These are phyloP conservation scores for Pythium plurisporium DNA, from an alignment of 352 stramenopile species.

Conservation along the genomic window DNA sequence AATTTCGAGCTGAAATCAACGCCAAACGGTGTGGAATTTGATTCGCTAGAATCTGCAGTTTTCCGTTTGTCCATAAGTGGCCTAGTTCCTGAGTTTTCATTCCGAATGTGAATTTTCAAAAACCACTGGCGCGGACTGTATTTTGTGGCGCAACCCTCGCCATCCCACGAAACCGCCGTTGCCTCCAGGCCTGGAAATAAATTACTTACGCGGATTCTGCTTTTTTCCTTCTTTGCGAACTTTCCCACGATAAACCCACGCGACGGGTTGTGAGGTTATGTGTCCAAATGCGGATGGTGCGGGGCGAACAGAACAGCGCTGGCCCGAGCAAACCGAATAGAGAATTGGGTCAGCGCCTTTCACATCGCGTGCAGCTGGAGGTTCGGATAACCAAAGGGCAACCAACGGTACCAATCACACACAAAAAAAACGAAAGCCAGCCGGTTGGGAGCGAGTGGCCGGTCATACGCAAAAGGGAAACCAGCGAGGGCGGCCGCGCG, in stretches of 20 bases:
- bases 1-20: too few species aligned
- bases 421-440: constrained; percentile 16
- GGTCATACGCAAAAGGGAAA: constrained; percentile 8
- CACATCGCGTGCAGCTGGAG: constrained; percentile 4
- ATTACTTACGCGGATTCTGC: constrained; percentile 22
- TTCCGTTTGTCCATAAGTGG: too few species aligned
- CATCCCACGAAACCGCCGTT: constrained; percentile 4
- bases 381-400: constrained; percentile 20
- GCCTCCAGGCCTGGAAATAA: not conserved
- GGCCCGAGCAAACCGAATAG: not conserved
- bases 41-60: too few species aligned
- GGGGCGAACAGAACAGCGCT: constrained; percentile 3
- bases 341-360: constrained; percentile 14
- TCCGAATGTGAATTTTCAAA: too few species aligned
- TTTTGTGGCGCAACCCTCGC: constrained; percentile 6
- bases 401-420: constrained; percentile 13
- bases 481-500: constrained; percentile 7
- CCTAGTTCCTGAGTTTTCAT: too few species aligned
- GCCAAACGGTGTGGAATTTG: too few species aligned
- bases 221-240: constrained; percentile 21
- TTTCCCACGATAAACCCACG: constrained; percentile 14
- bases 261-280: constrained; percentile 12
- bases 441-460: constrained; percentile 11
- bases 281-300: constrained; percentile 24
- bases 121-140: too few species aligned